Percentiles rank a stretch among this genome's conserved stretches.
Conservation (phyloP, 306 rosid species). For the Fragaria vesca region DNA sequence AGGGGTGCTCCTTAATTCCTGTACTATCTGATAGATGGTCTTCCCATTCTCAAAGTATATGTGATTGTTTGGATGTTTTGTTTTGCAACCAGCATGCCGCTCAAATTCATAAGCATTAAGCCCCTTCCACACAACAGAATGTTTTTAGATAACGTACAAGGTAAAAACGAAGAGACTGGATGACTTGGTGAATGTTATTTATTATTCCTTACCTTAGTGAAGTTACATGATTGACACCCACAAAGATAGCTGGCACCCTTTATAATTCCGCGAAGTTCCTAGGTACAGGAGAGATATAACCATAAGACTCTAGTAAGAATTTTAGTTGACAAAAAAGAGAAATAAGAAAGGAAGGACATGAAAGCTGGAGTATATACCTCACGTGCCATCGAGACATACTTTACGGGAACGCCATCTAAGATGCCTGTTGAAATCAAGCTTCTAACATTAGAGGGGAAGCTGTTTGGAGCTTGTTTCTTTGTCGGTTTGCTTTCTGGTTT, state of each 20-base stretch:
- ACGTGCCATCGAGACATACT: constrained; percentile 66
- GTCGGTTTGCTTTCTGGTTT: constrained; percentile 50
- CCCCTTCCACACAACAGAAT: constrained; percentile 34
- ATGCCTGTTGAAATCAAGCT: constrained; percentile 79
- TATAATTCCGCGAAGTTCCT: constrained; percentile 83
- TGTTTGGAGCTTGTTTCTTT: constrained; percentile 82
- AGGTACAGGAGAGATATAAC: constrained; percentile 31
- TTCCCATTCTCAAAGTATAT: constrained; percentile 83
- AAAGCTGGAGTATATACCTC: constrained; percentile 62
- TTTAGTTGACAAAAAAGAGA: neutral
- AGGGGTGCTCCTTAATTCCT: constrained; percentile 79
- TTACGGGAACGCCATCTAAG: constrained; percentile 85
- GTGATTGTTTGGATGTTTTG: constrained; percentile 89
- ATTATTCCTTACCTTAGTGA: constrained; percentile 47
- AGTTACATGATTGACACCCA: constrained; percentile 70
- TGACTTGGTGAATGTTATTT: constrained; percentile 31
- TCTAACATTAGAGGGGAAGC: constrained; percentile 86
- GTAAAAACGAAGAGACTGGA: constrained; percentile 6
- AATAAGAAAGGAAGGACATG: constrained; percentile 7
- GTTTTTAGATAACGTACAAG: constrained; percentile 10
- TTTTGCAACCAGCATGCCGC: constrained; percentile 80
- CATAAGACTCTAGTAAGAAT: constrained; percentile 16
- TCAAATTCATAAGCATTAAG: constrained; percentile 86
- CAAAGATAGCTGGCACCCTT: constrained; percentile 88
- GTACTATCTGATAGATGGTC: constrained; percentile 80